A percentile compares a stretch with the other conserved stretches of the same genome.
Conservation (phyloP, 2,329 filamentous ascomycete genomes). For the Trichoderma sp. region DNA sequence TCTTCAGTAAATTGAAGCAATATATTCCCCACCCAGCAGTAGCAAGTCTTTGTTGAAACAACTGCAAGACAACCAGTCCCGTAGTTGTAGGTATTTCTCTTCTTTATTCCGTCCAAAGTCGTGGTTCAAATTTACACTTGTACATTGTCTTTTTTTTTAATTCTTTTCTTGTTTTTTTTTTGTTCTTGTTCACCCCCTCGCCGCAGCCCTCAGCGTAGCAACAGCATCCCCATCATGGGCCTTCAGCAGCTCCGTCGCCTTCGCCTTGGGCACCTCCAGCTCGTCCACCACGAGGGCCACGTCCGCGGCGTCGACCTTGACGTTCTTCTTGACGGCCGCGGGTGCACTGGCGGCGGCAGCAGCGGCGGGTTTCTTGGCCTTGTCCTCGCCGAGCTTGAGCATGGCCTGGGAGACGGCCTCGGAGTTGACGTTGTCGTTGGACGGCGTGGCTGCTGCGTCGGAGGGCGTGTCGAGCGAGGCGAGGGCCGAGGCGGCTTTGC, state of each 20-base stretch:
- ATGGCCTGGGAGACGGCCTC: conserved; percentile 74
- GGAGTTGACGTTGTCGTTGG: conserved; percentile 64
- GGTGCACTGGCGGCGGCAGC: conserved; percentile 38
- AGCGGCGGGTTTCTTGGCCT: conserved; percentile 39
- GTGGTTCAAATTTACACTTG: no score
- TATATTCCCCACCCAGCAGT: background rate
- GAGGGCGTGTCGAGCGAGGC: conserved; percentile 66
- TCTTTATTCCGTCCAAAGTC: background rate
- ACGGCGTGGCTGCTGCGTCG: conserved; percentile 49
- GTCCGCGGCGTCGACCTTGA: conserved; percentile 76
- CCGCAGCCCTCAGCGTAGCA: conserved; percentile 66
- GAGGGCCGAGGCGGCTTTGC: conserved; percentile 75
- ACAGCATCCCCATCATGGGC: conserved; percentile 71
- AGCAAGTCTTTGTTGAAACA: background rate
- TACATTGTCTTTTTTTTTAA: background rate
- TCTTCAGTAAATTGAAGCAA: background rate
- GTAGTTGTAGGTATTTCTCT: background rate
- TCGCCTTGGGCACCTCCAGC: conserved; percentile 70
- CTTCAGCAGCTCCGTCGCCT: conserved; percentile 75
- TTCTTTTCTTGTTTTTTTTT: background rate
- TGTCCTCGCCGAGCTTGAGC: conserved; percentile 56
- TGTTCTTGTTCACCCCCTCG: conserved; percentile 34
- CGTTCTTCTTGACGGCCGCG: conserved; percentile 55
- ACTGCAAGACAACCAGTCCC: background rate
- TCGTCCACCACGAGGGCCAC: conserved; percentile 72